Evolutionary conservation across 179 eudicot species (phyloP).

Genomic region (Drosera spatulata): DNA sequence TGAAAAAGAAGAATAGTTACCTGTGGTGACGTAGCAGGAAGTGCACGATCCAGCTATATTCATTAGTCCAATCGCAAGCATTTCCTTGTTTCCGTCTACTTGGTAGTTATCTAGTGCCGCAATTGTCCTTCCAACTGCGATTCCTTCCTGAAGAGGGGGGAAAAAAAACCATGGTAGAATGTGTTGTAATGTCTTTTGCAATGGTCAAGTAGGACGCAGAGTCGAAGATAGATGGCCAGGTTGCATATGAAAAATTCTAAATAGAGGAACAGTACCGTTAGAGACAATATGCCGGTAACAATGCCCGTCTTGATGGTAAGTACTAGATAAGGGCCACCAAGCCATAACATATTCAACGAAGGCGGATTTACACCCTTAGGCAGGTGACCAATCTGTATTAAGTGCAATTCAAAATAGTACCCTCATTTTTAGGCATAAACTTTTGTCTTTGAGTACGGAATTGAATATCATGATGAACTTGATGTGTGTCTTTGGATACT

Average conservation of each 20-base stretch:
- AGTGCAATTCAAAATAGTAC: neutral
- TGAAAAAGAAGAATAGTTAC: conserved; percentile 14
- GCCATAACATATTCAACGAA: conserved; percentile 63
- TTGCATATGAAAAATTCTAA: neutral
- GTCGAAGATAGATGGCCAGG: neutral
- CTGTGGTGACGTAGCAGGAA: conserved; percentile 92
- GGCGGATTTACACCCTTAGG: conserved; percentile 73
- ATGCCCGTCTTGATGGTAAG: conserved; percentile 73
- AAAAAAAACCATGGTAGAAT: too few species aligned
- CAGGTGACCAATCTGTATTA: conserved; percentile 63
- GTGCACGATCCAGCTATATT: conserved; percentile 81
- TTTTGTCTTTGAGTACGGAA: too few species aligned
- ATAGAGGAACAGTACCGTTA: conserved; percentile 42
- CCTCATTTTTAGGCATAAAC: too few species aligned
- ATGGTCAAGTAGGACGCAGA: neutral
- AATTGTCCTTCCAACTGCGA: conserved; percentile 92
- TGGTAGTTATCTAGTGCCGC: conserved; percentile 81
- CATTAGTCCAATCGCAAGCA: conserved; percentile 89
- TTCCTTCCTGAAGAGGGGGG: conserved; percentile 55
- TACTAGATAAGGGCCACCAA: conserved; percentile 44
- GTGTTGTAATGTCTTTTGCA: too few species aligned
- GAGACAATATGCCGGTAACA: conserved; percentile 78
- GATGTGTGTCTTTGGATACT: too few species aligned
- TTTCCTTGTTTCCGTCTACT: conserved; percentile 93
- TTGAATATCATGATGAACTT: too few species aligned